Conservation (phyloP, 1,284 basidiomycete genomes). For the Tilletia walkeri region DNA sequence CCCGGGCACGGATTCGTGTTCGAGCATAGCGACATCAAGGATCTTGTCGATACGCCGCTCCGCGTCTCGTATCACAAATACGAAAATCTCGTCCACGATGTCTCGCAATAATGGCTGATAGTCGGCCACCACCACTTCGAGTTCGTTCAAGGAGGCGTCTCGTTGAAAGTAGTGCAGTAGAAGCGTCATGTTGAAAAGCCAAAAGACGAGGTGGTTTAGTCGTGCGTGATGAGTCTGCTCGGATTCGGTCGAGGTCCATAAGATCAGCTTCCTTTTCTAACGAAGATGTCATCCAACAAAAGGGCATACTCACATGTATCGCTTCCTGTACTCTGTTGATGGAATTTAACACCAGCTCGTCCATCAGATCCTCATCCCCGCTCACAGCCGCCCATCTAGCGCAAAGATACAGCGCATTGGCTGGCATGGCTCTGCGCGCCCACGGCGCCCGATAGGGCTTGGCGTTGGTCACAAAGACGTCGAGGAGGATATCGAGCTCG, state of each 20-base stretch:
- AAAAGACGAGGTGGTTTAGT: conserved; percentile 81
- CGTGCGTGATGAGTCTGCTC: conserved; percentile 63
- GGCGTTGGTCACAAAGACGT: conserved; percentile 70
- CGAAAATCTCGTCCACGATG: conserved; percentile 86
- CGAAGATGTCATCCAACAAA: no score
- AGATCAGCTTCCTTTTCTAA: background rate
- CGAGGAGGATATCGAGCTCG: conserved; percentile 73
- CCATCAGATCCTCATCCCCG: conserved; percentile 62
- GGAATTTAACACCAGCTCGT: conserved; percentile 84
- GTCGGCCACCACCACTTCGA: conserved; percentile 27
- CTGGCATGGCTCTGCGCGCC: conserved; percentile 54
- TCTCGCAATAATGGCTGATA: conserved; percentile 38
- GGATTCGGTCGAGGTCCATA: conserved; percentile 12
- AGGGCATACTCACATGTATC: conserved; percentile 70
- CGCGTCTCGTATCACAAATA: conserved; percentile 89
- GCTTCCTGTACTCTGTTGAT: conserved; percentile 87
- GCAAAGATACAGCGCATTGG: conserved; percentile 61
- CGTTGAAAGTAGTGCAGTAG: conserved; percentile 84
- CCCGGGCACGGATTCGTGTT: conserved; percentile 73
- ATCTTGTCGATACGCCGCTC: conserved; percentile 84
- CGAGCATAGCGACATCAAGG: conserved; percentile 78
- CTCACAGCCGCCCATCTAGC: conserved; percentile 65
- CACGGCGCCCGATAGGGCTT: conserved; percentile 61
- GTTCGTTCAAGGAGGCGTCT: conserved; percentile 33
- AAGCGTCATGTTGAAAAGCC: conserved; percentile 86